phyloP scores from a whole-genome alignment of 331 rosid species.

The Dryas integrifolia region DNA sequence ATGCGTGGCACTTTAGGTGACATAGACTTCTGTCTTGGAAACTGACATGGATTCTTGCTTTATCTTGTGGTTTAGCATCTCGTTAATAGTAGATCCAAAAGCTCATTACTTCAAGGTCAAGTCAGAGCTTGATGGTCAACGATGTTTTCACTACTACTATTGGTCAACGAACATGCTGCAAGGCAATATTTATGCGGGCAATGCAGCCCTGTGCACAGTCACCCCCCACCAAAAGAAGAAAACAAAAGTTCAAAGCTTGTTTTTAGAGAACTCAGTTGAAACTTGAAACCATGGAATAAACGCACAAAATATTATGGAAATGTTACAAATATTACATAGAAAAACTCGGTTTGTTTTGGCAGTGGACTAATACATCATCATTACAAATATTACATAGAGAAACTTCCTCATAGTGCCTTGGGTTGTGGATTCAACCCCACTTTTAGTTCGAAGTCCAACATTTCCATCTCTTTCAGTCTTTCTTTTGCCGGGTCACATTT shows the following conservation, averaged over 20 bases:
- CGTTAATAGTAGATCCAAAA: neutral
- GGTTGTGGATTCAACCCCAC: neutral
- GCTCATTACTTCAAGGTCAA: neutral
- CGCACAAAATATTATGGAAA: neutral
- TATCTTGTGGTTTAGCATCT: slow-evolving; percentile 8
- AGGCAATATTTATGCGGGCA: neutral
- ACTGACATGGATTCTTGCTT: slow-evolving; percentile 15
- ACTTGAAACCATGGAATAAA: neutral
- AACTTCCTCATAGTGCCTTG: neutral
- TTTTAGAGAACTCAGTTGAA: neutral
- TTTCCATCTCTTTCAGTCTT: neutral
- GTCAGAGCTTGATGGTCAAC: neutral
- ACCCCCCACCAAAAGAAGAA: neutral
- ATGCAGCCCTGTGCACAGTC: neutral
- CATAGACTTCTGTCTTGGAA: neutral
- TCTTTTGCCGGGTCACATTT: neutral
- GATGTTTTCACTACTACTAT: neutral
- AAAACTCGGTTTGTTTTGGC: neutral
- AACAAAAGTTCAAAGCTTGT: neutral
- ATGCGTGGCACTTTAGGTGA: neutral
- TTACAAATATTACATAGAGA: neutral
- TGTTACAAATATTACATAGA: neutral
- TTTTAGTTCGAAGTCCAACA: neutral
- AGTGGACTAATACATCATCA: neutral
- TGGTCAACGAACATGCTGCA: neutral